Conservation (phyloP, 257 asterid genomes). For the Fraxinus pennsylvanica region DNA sequence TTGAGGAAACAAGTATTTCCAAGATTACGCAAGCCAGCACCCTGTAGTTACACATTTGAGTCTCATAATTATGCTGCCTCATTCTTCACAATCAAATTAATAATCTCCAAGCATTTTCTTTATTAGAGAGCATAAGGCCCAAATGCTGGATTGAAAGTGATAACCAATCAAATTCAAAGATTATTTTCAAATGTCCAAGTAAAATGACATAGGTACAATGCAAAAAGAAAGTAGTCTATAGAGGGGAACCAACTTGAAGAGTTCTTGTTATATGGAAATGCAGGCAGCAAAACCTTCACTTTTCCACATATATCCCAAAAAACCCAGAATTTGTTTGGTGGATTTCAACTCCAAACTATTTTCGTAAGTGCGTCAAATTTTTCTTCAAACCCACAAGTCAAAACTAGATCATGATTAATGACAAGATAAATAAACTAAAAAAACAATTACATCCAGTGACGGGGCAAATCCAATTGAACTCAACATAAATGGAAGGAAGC, state of each 20-base stretch:
- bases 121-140: neutral
- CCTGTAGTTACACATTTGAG: conserved; percentile 54
- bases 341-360: neutral
- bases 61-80: conserved; percentile 20
- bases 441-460: neutral
- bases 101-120: neutral
- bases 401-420: neutral
- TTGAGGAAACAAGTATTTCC: conserved; percentile 96
- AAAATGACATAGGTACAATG: neutral
- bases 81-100: conserved; percentile 5
- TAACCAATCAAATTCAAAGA: neutral
- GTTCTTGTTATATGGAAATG: neutral
- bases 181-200: neutral
- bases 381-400: neutral
- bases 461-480: neutral
- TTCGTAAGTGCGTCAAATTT: neutral
- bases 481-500: neutral
- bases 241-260: neutral
- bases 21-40: conserved; percentile 96
- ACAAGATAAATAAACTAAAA: neutral
- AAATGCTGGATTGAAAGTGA: neutral
- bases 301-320: neutral
- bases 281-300: neutral
- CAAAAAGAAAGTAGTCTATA: neutral
- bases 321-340: neutral